A percentile compares a stretch with the other conserved stretches of the same genome.
phyloP scores from a whole-genome alignment of 768 basidiomycete species.

The Pholiota microspora region DNA sequence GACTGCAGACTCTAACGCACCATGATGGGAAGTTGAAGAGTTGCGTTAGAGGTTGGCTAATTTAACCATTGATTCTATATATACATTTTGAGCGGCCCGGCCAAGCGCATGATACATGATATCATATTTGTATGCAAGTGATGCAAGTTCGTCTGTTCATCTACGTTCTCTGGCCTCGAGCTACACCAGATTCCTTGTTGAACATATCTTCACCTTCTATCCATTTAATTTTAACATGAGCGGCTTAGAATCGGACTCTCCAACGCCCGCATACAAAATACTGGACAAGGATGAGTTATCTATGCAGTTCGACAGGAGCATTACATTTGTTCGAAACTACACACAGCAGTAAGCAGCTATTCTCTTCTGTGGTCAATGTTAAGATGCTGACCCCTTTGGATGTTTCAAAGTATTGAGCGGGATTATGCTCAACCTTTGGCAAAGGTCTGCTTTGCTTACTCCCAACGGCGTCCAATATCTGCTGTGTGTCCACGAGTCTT shows the following conservation, averaged over 20 bases:
- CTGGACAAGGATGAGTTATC: conserved; percentile 11
- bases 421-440: conserved; percentile 20
- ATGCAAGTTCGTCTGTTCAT: too few species aligned
- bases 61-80: too few species aligned
- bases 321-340: conserved; percentile 16
- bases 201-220: neutral
- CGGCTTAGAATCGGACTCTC: conserved; percentile 3
- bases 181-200: too few species aligned
- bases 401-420: conserved; percentile 20
- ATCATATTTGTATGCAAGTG: too few species aligned
- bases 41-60: too few species aligned
- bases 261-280: neutral
- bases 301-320: conserved; percentile 18
- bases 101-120: too few species aligned
- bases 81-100: too few species aligned
- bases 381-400: neutral
- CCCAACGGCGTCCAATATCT: conserved; percentile 21
- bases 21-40: too few species aligned
- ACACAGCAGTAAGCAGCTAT: conserved; percentile 15
- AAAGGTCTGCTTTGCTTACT: conserved; percentile 6
- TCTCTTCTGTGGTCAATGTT: neutral
- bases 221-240: conserved; percentile 8
- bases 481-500: conserved; percentile 14
- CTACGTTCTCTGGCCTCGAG: too few species aligned
- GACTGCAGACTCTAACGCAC: too few species aligned